phyloP scores from a whole-genome alignment of 2,329 filamentous ascomycete genomes.

The Botrytis pseudocinerea region DNA sequence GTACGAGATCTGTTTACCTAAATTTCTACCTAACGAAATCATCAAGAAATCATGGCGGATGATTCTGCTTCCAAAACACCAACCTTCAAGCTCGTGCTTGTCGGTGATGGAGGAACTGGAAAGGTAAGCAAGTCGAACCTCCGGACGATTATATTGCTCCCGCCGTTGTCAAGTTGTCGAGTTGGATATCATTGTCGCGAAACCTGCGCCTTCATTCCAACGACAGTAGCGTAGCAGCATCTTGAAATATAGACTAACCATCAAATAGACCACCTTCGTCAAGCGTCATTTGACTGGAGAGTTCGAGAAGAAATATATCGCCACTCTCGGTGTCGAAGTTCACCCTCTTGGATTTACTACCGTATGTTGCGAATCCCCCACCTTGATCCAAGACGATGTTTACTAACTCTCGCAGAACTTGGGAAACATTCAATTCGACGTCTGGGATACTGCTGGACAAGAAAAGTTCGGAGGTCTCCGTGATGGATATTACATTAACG shows the following conservation, averaged over 20 bases:
- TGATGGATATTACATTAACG: conserved; percentile 99
- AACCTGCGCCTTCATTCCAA: conserved; percentile 32
- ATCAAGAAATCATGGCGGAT: conserved; percentile 61
- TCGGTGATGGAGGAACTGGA: conserved; percentile 98
- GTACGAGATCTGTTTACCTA: conserved; percentile 35
- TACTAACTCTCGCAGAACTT: conserved; percentile 64
- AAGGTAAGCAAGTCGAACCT: conserved; percentile 66
- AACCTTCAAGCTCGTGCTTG: conserved; percentile 99
- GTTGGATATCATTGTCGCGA: conserved; percentile 24
- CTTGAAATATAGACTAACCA: conserved; percentile 31
- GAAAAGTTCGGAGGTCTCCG: conserved; percentile 99
- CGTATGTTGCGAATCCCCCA: conserved; percentile 59
- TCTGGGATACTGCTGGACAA: conserved; percentile 98
- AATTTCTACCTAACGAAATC: conserved; percentile 29
- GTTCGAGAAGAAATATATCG: conserved; percentile 99
- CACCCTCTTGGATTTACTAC: conserved; percentile 98
- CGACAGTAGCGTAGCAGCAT: conserved; percentile 29
- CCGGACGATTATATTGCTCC: conserved; percentile 1
- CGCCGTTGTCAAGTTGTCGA: conserved; percentile 22
- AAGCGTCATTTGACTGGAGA: conserved; percentile 99
- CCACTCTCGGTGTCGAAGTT: conserved; percentile 98
- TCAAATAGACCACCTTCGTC: conserved; percentile 91
- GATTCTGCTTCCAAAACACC: conserved; percentile 51
- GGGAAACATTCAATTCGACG: conserved; percentile 96
- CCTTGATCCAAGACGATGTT: not conserved